Percentiles rank a stretch among this genome's conserved stretches.
Conservation (phyloP, 1,284 basidiomycete species). For the Moniliella sp. region DNA sequence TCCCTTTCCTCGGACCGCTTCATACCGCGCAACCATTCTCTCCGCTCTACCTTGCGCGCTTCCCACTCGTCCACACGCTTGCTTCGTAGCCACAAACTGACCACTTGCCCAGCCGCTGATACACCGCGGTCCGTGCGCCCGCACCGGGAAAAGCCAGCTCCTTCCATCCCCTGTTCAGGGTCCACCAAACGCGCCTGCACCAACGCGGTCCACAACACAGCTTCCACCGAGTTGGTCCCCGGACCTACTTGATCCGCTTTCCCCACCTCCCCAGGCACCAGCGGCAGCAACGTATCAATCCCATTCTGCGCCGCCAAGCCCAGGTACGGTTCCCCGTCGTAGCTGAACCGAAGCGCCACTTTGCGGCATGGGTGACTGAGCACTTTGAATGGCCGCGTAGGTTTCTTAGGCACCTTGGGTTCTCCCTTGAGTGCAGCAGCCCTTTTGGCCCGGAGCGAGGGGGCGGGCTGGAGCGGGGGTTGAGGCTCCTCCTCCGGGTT, state of each 20-base stretch:
- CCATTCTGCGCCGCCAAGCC: conserved; percentile 58
- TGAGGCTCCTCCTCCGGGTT: no score
- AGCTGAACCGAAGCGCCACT: conserved; percentile 74
- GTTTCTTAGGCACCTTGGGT: no score
- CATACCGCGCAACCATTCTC: no score
- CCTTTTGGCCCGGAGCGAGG: no score
- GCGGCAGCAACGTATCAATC: no score
- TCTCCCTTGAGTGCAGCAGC: no score
- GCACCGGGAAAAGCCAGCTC: conserved; percentile 70
- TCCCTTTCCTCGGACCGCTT: no score
- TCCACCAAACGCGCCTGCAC: conserved; percentile 20
- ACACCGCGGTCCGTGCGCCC: conserved; percentile 87
- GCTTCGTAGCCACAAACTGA: conserved; percentile 51
- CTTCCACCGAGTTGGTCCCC: no score
- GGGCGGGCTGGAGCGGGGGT: no score
- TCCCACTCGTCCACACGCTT: conserved; percentile 9
- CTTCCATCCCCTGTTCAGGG: conserved; percentile 14
- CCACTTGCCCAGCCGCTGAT: conserved; percentile 76
- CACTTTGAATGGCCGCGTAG: conserved; percentile 42
- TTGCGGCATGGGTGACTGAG: conserved; percentile 51
- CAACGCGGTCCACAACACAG: conserved; percentile 36
- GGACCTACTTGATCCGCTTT: no score
- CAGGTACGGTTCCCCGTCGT: conserved; percentile 73
- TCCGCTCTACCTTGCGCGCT: background rate
- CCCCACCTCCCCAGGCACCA: no score